These are phyloP conservation scores for Sphagnum tenellum DNA, from an alignment of 225 moss, liverwort and hornwort genomes.

Conservation along the genomic window DNA sequence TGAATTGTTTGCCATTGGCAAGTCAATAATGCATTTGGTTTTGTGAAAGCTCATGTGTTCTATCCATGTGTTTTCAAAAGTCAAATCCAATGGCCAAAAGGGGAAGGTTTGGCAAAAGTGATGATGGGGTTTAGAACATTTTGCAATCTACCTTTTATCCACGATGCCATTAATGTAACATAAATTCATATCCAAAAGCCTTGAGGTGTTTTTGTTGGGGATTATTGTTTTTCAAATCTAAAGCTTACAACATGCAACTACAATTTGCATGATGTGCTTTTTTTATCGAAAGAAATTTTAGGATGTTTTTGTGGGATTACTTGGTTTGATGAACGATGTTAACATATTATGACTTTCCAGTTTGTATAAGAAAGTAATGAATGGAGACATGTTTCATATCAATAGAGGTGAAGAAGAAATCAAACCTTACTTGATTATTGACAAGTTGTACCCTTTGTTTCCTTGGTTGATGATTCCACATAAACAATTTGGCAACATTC, in stretches of 20 bases:
- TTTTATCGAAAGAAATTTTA: background rate
- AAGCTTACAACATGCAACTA: background rate
- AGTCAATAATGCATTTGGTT: background rate
- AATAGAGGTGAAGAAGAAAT: background rate
- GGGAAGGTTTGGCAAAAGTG: background rate
- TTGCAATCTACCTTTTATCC: background rate
- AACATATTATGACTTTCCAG: background rate
- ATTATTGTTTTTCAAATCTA: background rate
- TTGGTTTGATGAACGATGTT: background rate
- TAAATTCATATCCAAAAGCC: background rate
- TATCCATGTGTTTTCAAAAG: background rate
- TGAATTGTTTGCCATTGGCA: background rate
- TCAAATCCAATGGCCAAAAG: background rate
- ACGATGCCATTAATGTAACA: background rate
- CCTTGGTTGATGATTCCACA: background rate
- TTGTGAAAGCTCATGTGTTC: no score
- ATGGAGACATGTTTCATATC: background rate
- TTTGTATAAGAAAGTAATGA: background rate
- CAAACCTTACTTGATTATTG: background rate
- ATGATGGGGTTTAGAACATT: background rate
- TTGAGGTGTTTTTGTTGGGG: background rate
- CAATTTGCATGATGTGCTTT: background rate
- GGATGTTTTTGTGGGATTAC: background rate
- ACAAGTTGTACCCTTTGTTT: background rate
- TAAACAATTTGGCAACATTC: background rate